Percentiles rank a stretch among this genome's conserved stretches.
Conservation (phyloP, 2,329 filamentous ascomycete genomes). For the Rhinocladiella mackenziei region DNA sequence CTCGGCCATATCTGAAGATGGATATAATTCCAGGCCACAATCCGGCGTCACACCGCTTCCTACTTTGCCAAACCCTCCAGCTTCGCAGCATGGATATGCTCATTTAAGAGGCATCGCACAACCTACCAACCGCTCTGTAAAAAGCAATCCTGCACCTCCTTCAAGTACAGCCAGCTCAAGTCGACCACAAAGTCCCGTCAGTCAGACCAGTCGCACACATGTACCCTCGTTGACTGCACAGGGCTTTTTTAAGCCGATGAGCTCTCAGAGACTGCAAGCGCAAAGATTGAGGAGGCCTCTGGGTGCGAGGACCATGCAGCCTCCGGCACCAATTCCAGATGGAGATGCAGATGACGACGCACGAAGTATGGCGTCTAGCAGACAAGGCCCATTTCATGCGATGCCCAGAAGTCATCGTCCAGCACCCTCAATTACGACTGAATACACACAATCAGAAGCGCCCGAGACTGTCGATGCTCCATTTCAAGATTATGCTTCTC, state of each 20-base stretch:
- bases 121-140: conserved; percentile 23
- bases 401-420: conserved; percentile 45
- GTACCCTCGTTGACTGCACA: conserved; percentile 83
- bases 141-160: conserved; percentile 32
- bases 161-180: conserved; percentile 45
- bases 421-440: conserved; percentile 73
- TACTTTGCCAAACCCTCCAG: conserved; percentile 22
- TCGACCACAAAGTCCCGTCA: conserved; percentile 55
- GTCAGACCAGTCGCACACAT: conserved; percentile 74
- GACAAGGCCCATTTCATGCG: conserved; percentile 34
- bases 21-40: conserved; percentile 24
- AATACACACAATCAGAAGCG: conserved; percentile 70
- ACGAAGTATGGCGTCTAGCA: conserved; percentile 57
- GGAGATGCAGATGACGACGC: conserved; percentile 49
- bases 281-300: conserved; percentile 65
- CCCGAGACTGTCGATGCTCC: conserved; percentile 51
- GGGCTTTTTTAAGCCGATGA: conserved; percentile 95
- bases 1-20: conserved; percentile 31
- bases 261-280: conserved; percentile 87
- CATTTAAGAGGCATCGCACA: conserved; percentile 28
- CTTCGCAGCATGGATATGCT: conserved; percentile 26
- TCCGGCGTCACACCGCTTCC: conserved; percentile 19
- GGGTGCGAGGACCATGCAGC: conserved; percentile 33
- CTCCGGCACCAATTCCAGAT: conserved; percentile 36
- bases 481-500: conserved; percentile 21